A percentile compares a stretch with the other conserved stretches of the same genome.
Conservation (phyloP, 2,329 filamentous ascomycete genomes). For the Beauveria sp. region DNA sequence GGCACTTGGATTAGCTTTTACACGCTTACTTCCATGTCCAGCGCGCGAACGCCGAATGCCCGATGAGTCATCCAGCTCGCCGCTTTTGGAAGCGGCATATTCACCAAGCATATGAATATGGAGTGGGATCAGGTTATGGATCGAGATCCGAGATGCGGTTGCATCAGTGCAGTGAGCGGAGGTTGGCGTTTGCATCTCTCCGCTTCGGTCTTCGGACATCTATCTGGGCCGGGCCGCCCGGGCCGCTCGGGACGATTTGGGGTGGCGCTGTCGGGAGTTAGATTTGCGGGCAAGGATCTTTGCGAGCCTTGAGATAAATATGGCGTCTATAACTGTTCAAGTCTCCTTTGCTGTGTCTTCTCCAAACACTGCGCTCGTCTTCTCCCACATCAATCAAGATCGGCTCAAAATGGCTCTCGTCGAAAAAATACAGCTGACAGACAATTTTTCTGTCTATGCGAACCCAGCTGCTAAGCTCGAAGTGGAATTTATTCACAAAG, state of each 20-base stretch:
- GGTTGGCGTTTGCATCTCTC: not conserved
- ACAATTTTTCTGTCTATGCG: not conserved
- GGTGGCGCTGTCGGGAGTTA: not conserved
- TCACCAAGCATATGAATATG: not conserved
- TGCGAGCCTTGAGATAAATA: not conserved
- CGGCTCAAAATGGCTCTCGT: not conserved
- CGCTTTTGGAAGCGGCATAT: not conserved
- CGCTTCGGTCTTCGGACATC: slow-evolving; percentile 5
- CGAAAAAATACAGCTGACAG: not conserved
- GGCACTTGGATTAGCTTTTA: not conserved
- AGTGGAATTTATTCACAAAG: slow-evolving; percentile 17
- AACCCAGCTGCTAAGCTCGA: slow-evolving; percentile 9
- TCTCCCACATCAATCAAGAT: not conserved
- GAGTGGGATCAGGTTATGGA: not conserved
- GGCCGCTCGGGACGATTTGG: not conserved
- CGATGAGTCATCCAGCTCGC: not conserved
- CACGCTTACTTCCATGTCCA: not conserved
- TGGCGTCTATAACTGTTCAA: not conserved
- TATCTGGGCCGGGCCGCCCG: not conserved
- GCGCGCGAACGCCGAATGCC: not conserved
- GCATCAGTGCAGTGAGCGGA: not conserved
- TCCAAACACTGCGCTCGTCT: too few relatives aligned
- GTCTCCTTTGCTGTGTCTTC: not conserved
- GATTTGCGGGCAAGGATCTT: not conserved
- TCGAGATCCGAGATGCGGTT: not conserved